Base-by-base conservation (phyloP, 2,329 filamentous ascomycete species). In the Ophiostoma perfectum region DNA sequence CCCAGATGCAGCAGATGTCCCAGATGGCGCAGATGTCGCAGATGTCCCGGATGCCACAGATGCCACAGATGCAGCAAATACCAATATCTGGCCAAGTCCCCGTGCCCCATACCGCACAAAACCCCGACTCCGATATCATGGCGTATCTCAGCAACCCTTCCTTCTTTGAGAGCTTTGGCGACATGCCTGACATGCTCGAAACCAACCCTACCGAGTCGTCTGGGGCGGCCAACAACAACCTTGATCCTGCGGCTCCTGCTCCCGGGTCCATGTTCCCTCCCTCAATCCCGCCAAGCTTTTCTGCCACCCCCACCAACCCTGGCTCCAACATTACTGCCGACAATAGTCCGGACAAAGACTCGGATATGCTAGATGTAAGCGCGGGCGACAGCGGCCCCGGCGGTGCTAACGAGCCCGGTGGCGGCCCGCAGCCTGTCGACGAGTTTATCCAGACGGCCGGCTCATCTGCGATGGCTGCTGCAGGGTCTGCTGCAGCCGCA, bases 61-160 rank as follows among this genome's bases (percentile, higher is more conserved):
- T 41, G 38, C 7, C 1, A 14, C 60, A 63, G n/a, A 63, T 58
- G 52, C 52, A 36, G 27, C 52, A 58, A 2, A 58, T 63, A 39
- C 39, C 60, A 12, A 6, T 63, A 11, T 16, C 60, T 4, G 60
- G 39, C 12, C 60, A 63, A 11, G 36, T 0, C 16, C 7, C 58
- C 36, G 67, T 11, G 1, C 2, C n/a, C 39, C 65, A 39, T n/a
- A 5, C 42, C 12, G 16, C 64, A 38, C 67, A 47, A 14, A 44
- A 58, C 18, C 60, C 66, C 9, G 66, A 70, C 49, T 73, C 76
- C 71, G 77, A 80, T 71, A 75, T 82, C 66, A 82, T 84, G 78
- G 75, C 77, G 38, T 73, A 82, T 41, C 75, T 84, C 67, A 79
- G 83, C 67, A 78, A 78, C 70, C 75, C 76, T 77, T 81, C 74